Evolutionary conservation across 1,284 basidiomycete species (phyloP), one percentile per base, ranked within the genome.

Genomic region (Puccinia sorghi): DNA sequence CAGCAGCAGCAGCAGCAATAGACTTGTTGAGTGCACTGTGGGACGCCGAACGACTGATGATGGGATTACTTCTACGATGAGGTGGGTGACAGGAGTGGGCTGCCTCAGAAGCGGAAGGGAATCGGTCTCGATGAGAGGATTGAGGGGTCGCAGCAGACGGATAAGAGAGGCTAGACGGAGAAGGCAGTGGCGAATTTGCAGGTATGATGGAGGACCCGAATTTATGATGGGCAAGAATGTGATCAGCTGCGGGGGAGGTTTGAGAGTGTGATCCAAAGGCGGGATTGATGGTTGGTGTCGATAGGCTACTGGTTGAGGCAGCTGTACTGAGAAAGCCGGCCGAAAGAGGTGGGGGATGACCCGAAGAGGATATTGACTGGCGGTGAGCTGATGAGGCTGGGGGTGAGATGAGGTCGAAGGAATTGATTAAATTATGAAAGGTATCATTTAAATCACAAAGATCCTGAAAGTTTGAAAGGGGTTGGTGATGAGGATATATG

Each of bases 381-480:
- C 12, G 56, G 39, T 32, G 27, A 46, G 37, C 2, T 32, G 69
- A 71, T n/a, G 69, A 52, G 27, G 66, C 46, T 41, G 75, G 27
- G 32, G 66, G 66, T 37, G 66, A 32, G 20, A 37, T 22, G 48
- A 67, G 63, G 25, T 64, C 73, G 15, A 76, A 76, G 43, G 46
- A 59, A 39, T 77, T 77, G 39, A 73, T 61, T 20, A 73, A 25
- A 32, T 63, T 59, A 59, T 46, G 46, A 22, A 73, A 73, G 71
- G 39, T 73, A 63, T 63, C 71, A 61, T 73, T 61, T 12, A 73
- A 57, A 32, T 73, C 56, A n/a, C 48, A 41, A 73, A 73, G 57
- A 20, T 73, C 56, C 37, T 73, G 54, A 46, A 73, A 61, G 41
- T n/a, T 48, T n/a, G 71, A 43, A 25, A 61, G 41, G 20, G 54